A percentile compares a stretch with the other conserved stretches of the same genome.
phyloP scores from a whole-genome alignment of 1,284 basidiomycete species.

The Ceratobasidium sp. region DNA sequence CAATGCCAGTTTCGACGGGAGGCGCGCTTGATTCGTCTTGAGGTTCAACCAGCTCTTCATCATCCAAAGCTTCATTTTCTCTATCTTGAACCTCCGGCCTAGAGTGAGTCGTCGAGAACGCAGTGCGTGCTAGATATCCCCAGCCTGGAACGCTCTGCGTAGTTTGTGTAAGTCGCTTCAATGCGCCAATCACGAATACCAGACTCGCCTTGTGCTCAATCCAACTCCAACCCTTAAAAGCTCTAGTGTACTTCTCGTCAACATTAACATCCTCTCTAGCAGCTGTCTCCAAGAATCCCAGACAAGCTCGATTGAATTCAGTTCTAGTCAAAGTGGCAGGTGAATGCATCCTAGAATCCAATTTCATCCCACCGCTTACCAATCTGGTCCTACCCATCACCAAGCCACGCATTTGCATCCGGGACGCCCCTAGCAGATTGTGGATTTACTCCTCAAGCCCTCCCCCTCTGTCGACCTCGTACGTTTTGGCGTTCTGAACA shows the following conservation, averaged over 20 bases:
- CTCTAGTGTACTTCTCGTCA: neutral
- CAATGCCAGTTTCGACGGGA: neutral
- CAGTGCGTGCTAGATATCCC: constrained; percentile 63
- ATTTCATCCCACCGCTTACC: neutral
- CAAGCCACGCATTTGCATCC: constrained; percentile 42
- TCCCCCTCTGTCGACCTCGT: constrained; percentile 20
- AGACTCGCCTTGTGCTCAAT: constrained; percentile 61
- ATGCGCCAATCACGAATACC: neutral
- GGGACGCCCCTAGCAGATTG: constrained; percentile 12
- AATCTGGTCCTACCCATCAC: constrained; percentile 19
- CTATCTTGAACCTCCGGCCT: constrained; percentile 35
- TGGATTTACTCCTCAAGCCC: constrained; percentile 28
- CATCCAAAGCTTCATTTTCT: constrained; percentile 49
- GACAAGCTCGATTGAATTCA: constrained; percentile 72
- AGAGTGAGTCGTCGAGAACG: constrained; percentile 36
- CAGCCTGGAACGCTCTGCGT: constrained; percentile 54
- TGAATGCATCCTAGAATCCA: constrained; percentile 27
- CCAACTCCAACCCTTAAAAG: constrained; percentile 65
- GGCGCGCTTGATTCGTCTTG: constrained; percentile 51
- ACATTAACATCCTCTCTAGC: constrained; percentile 41
- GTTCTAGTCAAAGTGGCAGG: constrained; percentile 62
- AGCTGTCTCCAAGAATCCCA: constrained; percentile 59
- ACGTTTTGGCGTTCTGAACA: constrained; percentile 13
- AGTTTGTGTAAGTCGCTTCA: constrained; percentile 15
- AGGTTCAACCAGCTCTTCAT: constrained; percentile 50